Conservation (phyloP, 257 asterid species). For the Plantago ovata region DNA sequence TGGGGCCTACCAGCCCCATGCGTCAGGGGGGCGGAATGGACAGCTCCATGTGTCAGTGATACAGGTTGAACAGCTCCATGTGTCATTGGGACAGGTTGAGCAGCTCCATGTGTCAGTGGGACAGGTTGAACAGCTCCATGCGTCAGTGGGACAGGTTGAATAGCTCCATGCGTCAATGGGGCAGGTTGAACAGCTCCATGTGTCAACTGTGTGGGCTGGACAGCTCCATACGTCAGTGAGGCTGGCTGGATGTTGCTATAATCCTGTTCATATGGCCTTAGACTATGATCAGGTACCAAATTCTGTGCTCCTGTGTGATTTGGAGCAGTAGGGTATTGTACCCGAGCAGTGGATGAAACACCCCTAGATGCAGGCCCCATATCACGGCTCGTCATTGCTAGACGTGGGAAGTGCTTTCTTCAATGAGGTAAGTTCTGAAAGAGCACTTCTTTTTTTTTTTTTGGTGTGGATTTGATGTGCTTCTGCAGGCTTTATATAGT, state of each 20-base stretch:
- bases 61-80: slow-evolving; percentile 3
- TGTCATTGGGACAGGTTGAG: neutral
- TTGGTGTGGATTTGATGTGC: slow-evolving; percentile 22
- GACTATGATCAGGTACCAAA: slow-evolving; percentile 15
- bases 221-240: neutral
- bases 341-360: slow-evolving; percentile 7
- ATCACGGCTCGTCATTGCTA: slow-evolving; percentile 27
- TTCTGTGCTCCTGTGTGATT: slow-evolving; percentile 6
- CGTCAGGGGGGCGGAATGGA: slow-evolving; percentile 9
- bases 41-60: neutral
- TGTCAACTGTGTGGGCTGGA: neutral
- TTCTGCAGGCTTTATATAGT: slow-evolving; percentile 34
- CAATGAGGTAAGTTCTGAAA: neutral
- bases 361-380: slow-evolving; percentile 9
- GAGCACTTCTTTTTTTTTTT: neutral
- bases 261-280: slow-evolving; percentile 20
- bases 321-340: slow-evolving; percentile 6
- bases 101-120: slow-evolving; percentile 1
- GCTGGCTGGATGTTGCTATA: neutral
- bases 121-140: neutral
- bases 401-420: neutral
- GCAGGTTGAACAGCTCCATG: slow-evolving; percentile 1
- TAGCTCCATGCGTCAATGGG: neutral
- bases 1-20: slow-evolving; percentile 15
- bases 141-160: neutral